phyloP scores from a whole-genome alignment of 345 rosid species.

The Cardamine chenopodiifolia region DNA sequence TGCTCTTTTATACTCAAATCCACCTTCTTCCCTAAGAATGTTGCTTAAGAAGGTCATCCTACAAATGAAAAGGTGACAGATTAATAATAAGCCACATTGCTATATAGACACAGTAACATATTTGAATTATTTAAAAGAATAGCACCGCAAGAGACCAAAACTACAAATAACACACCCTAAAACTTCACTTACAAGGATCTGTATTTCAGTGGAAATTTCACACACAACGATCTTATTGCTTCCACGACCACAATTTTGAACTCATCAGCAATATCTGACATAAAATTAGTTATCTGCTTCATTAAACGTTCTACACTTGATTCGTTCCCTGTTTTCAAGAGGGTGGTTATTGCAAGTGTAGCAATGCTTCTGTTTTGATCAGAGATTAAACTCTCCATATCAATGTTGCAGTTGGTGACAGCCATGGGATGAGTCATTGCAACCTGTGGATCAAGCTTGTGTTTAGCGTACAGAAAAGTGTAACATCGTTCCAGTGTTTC shows the following conservation, averaged over 20 bases:
- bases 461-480: slow-evolving; percentile 23
- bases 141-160: slow-evolving; percentile 17
- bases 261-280: slow-evolving; percentile 99
- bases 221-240: slow-evolving; percentile 94
- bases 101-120: neutral
- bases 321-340: slow-evolving; percentile 97
- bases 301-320: slow-evolving; percentile 96
- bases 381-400: slow-evolving; percentile 97
- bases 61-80: slow-evolving; percentile 38
- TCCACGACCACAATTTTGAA: slow-evolving; percentile 99
- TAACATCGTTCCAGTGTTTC: neutral
- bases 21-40: slow-evolving; percentile 99
- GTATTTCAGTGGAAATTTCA: slow-evolving; percentile 95
- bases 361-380: slow-evolving; percentile 99
- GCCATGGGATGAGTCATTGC: slow-evolving; percentile 99
- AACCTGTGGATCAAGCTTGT: slow-evolving; percentile 56
- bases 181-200: slow-evolving; percentile 78
- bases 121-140: neutral
- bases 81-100: slow-evolving; percentile 20
- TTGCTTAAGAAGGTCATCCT: slow-evolving; percentile 99
- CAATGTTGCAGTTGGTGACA: slow-evolving; percentile 97
- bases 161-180: slow-evolving; percentile 3
- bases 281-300: slow-evolving; percentile 98
- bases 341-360: slow-evolving; percentile 96
- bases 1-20: slow-evolving; percentile 97